Percentiles rank a stretch among this genome's conserved stretches.
These are phyloP conservation scores for Globisporangium viniferum DNA, from an alignment of 352 stramenopile genomes.

Conservation along the genomic window DNA sequence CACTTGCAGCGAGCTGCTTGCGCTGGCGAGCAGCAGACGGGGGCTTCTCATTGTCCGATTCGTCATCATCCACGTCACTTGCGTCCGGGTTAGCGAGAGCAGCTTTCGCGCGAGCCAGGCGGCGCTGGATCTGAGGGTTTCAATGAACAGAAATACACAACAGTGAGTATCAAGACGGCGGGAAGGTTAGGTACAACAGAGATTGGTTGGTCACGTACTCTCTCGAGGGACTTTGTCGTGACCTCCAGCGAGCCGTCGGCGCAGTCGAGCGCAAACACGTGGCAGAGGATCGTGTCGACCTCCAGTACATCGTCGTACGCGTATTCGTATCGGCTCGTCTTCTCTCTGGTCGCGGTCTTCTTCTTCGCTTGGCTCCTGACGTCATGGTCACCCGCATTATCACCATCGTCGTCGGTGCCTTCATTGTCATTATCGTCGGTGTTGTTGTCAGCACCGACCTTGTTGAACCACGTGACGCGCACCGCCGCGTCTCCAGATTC, in stretches of 20 bases:
- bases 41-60: conserved; percentile 5
- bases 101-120: neutral
- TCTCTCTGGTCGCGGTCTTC: neutral
- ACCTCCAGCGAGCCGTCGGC: conserved; percentile 38
- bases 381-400: too few species aligned
- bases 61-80: neutral
- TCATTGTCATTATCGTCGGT: neutral
- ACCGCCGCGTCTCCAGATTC: conserved; percentile 36
- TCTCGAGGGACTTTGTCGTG: conserved; percentile 53
- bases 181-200: too few species aligned
- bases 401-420: neutral
- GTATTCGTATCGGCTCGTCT: conserved; percentile 32
- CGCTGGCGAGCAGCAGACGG: neutral
- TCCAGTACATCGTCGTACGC: conserved; percentile 59
- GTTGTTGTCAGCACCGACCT: conserved; percentile 3
- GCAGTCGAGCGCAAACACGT: conserved; percentile 31
- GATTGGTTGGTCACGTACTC: conserved; percentile 24
- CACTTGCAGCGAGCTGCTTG: neutral
- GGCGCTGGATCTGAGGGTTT: conserved; percentile 1
- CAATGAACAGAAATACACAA: neutral
- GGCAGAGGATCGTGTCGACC: conserved; percentile 20
- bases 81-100: neutral
- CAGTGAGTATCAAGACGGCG: neutral
- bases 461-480: conserved; percentile 64
- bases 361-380: too few species aligned